phyloP scores from a whole-genome alignment of 345 rosid species.

The Hevea brasiliensis region DNA sequence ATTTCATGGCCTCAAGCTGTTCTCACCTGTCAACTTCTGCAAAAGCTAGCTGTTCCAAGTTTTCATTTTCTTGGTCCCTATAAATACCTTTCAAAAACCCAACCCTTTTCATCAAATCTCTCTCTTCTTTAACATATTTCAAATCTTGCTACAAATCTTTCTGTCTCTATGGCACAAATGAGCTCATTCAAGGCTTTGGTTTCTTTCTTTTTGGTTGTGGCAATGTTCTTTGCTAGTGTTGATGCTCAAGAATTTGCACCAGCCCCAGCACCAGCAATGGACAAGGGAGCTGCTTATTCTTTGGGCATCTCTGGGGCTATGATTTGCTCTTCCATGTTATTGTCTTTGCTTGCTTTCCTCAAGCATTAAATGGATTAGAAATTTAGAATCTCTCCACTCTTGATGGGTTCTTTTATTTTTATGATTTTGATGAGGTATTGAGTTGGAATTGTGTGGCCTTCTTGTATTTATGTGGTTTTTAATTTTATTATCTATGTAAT shows the following conservation, averaged over 20 bases:
- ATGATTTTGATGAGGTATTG: too few relatives aligned
- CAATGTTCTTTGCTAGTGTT: background rate
- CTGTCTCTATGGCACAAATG: background rate
- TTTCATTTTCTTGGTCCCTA: background rate
- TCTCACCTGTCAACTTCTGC: background rate
- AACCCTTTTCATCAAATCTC: background rate
- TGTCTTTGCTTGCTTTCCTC: background rate
- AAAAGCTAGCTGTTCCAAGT: background rate
- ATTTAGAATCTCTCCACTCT: too few relatives aligned
- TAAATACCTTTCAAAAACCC: background rate
- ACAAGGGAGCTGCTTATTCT: slow-evolving; percentile 9
- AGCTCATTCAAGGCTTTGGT: slow-evolving; percentile 5
- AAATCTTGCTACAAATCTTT: too few relatives aligned
- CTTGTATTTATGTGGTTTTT: too few relatives aligned
- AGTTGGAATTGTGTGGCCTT: too few relatives aligned
- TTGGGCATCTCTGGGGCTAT: background rate
- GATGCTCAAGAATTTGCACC: slow-evolving; percentile 22
- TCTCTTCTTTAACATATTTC: background rate
- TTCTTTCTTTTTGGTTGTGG: background rate
- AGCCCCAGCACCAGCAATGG: slow-evolving; percentile 14
- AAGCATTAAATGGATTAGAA: background rate
- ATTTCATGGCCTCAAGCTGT: background rate
- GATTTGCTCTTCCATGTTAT: slow-evolving; percentile 7
- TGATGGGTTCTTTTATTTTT: too few relatives aligned
- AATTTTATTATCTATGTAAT: too few relatives aligned